Base-by-base conservation (phyloP, 306 rosid genomes). In the Calophaca sinica region DNA sequence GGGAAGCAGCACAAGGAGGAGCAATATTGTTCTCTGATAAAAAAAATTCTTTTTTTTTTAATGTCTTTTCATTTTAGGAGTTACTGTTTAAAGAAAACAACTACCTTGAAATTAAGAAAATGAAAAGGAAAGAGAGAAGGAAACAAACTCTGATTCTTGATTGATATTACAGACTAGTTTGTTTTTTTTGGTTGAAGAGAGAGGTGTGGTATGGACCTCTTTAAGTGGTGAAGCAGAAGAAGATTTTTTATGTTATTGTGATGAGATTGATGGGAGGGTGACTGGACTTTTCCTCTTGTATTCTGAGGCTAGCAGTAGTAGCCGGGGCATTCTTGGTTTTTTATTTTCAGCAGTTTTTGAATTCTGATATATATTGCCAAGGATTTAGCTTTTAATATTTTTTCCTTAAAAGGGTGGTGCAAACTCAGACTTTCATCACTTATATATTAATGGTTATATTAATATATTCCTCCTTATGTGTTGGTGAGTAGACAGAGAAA, bases 221-320 rank as follows among this genome's bases (percentile, higher is more conserved):
- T 20, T 44, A 86, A 80, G 79, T 81, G 84, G 80, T 57, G 88
- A 84, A 78, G 85, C 82, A 78, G 52, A 68, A 63, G 74, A 62
- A 68, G 61, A 68, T 29, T 59, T 67, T 46, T 59, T 72, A 72
- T 65, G 32, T 49, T 62, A 20, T 29, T 68, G 89, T 78, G 93
- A 89, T 75, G 84, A 89, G 97, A 89, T 77, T 82, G 92, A 86
- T 88, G 92, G 83, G 86, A 85, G 83, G 75, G 62, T 82, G 91
- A 89, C 76, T 81, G 71, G 86, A 84, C 87, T 87, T 62, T 76
- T 87, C 78, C 85, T 79, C 79, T 73, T 78, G 36, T 33, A 33
- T 33, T 33, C 26, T 20, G 26, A 20, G 26, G 63, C 84, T 60
- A 74, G 80, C 67, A 83, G 76, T 38, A 38, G 42, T 38, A 38